Conservation (phyloP, 495 filamentous ascomycete genomes). For the Aspergillus nidulans region DNA sequence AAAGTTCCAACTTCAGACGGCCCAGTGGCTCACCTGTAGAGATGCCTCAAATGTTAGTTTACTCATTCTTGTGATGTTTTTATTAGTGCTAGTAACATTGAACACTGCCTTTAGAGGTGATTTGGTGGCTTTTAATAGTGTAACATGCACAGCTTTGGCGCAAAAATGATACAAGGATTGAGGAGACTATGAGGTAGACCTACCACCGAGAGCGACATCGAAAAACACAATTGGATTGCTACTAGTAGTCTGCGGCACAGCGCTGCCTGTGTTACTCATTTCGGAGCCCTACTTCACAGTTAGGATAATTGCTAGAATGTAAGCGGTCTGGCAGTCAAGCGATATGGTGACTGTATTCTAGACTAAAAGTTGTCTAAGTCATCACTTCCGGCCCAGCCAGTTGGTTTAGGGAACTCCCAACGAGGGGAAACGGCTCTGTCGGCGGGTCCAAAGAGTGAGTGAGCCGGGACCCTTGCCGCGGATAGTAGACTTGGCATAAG, state of each 20-base stretch:
- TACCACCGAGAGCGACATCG: slow-evolving; percentile 87
- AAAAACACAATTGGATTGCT: slow-evolving; percentile 78
- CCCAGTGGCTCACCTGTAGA: slow-evolving; percentile 78
- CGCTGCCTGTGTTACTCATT: slow-evolving; percentile 3
- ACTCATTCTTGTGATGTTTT: not conserved
- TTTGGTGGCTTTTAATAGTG: not conserved
- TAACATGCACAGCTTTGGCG: not conserved
- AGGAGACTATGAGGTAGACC: slow-evolving; percentile 19
- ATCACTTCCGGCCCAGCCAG: not conserved
- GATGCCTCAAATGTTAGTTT: not conserved
- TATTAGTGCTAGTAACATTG: not conserved
- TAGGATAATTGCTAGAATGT: not conserved
- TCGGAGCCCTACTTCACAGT: not conserved
- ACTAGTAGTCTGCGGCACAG: slow-evolving; percentile 1
- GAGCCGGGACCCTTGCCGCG: not conserved
- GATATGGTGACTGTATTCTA: not conserved
- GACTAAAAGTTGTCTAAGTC: not conserved
- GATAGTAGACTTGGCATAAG: not conserved
- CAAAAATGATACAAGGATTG: not conserved
- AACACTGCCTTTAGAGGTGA: too few relatives aligned
- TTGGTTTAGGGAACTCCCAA: not conserved
- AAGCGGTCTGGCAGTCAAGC: not conserved
- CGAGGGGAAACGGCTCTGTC: too few relatives aligned
- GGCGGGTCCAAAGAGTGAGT: too few relatives aligned
- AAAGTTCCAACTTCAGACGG: slow-evolving; percentile 91